phyloP scores from a whole-genome alignment of 139 green algal species.

The Yamagishiella unicocca region DNA sequence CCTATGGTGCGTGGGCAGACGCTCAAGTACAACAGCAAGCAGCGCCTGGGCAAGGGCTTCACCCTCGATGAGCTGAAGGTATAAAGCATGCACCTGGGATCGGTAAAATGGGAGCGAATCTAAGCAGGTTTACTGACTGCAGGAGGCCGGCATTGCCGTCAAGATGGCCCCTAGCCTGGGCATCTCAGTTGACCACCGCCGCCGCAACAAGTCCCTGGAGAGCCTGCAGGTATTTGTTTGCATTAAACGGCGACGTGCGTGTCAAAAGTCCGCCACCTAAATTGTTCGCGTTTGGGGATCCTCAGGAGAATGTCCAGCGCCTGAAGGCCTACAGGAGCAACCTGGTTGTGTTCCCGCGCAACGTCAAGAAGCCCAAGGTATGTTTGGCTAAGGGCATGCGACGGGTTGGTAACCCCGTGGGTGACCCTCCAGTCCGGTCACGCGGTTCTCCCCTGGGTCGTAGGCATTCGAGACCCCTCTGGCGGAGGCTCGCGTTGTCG shows the following conservation, averaged over 20 bases:
- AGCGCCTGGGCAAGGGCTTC: slow-evolving; percentile 95
- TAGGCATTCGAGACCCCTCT: slow-evolving; percentile 84
- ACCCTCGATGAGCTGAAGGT: slow-evolving; percentile 99
- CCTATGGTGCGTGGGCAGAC: slow-evolving; percentile 94
- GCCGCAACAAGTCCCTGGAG: slow-evolving; percentile 95
- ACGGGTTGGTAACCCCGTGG: no score
- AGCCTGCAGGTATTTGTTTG: slow-evolving; percentile 82
- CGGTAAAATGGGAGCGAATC: background rate
- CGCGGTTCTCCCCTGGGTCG: no score
- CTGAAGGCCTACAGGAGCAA: slow-evolving; percentile 98
- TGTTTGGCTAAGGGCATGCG: background rate
- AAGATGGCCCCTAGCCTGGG: slow-evolving; percentile 96
- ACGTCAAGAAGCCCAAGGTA: slow-evolving; percentile 94
- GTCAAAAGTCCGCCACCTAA: no score
- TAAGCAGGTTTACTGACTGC: slow-evolving; percentile 22
- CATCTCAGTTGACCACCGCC: slow-evolving; percentile 97
- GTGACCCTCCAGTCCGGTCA: no score
- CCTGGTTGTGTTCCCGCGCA: slow-evolving; percentile 96
- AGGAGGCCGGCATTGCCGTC: slow-evolving; percentile 95
- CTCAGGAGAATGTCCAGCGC: slow-evolving; percentile 92
- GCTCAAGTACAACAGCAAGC: slow-evolving; percentile 97
- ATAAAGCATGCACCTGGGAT: slow-evolving; percentile 9
- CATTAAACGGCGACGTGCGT: background rate
- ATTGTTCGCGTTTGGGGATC: background rate
- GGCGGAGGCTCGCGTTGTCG: slow-evolving; percentile 79